phyloP scores from a whole-genome alignment of 2,329 filamentous ascomycete genomes.

The Claviceps sp. region DNA sequence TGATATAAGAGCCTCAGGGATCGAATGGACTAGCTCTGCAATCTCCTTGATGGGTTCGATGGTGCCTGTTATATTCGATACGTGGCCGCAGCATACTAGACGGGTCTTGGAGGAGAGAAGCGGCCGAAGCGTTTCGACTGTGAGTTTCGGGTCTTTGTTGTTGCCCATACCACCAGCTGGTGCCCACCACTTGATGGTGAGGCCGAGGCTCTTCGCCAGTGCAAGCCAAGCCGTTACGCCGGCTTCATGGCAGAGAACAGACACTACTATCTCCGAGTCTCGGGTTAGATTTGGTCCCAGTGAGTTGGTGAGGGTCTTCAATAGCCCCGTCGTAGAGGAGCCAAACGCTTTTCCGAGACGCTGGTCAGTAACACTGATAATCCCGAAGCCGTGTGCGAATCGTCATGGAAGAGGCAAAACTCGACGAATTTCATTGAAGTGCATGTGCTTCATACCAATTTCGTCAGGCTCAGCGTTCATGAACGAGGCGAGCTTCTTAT shows the following conservation, averaged over 20 bases:
- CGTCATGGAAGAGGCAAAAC: not conserved
- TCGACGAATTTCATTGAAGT: no score
- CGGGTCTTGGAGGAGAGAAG: slow-evolving; percentile 52
- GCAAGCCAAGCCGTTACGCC: slow-evolving; percentile 64
- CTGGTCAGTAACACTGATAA: not conserved
- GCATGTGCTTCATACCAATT: not conserved
- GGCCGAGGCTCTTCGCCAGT: slow-evolving; percentile 45
- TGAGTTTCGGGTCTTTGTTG: slow-evolving; percentile 26
- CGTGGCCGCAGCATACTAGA: slow-evolving; percentile 61
- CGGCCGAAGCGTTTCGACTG: slow-evolving; percentile 37
- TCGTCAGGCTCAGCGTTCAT: slow-evolving; percentile 1
- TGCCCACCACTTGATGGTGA: slow-evolving; percentile 59
- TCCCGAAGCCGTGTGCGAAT: not conserved
- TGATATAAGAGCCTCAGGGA: slow-evolving; percentile 41
- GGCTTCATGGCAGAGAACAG: slow-evolving; percentile 63
- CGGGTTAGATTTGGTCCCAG: slow-evolving; percentile 19
- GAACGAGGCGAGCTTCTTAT: slow-evolving; percentile 5
- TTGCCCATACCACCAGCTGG: slow-evolving; percentile 19
- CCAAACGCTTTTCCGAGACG: slow-evolving; percentile 40
- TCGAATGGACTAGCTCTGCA: slow-evolving; percentile 36
- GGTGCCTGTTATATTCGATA: slow-evolving; percentile 59
- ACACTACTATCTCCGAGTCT: slow-evolving; percentile 48
- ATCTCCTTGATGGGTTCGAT: slow-evolving; percentile 42
- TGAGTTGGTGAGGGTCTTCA: slow-evolving; percentile 55
- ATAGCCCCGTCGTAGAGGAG: slow-evolving; percentile 60